phyloP scores from a whole-genome alignment of 495 filamentous ascomycete genomes.

The Aspergillus cristatus region DNA sequence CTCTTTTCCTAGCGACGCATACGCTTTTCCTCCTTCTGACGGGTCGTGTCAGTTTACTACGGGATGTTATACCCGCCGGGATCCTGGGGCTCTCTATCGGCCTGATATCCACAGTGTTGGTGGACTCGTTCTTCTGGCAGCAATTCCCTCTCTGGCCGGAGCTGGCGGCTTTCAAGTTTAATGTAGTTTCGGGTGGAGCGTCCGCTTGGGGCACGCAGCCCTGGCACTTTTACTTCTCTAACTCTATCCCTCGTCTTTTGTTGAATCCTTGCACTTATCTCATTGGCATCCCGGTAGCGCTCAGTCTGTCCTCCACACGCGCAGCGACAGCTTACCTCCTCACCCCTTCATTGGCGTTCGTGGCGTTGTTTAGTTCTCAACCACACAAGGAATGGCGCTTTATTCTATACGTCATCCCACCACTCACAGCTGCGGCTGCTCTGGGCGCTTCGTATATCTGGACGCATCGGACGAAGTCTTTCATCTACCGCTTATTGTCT shows the following conservation, averaged over 20 bases:
- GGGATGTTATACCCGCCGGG: conserved; percentile 58
- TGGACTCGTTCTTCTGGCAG: conserved; percentile 94
- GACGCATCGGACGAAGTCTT: conserved; percentile 51
- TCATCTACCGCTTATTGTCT: conserved; percentile 47
- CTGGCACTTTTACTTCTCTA: conserved; percentile 78
- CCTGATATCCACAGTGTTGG: conserved; percentile 53
- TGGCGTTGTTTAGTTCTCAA: conserved; percentile 69
- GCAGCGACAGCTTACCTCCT: conserved; percentile 42
- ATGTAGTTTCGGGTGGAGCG: conserved; percentile 60
- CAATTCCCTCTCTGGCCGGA: conserved; percentile 77
- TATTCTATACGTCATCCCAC: conserved; percentile 79
- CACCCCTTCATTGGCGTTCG: conserved; percentile 59
- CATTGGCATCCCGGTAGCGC: conserved; percentile 56
- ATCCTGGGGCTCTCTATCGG: conserved; percentile 52
- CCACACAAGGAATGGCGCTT: conserved; percentile 98
- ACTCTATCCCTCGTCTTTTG: conserved; percentile 72
- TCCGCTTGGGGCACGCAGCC: conserved; percentile 81
- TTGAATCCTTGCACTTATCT: conserved; percentile 61
- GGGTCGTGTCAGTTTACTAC: conserved; percentile 43
- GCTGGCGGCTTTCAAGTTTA: conserved; percentile 81
- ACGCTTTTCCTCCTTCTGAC: conserved; percentile 44
- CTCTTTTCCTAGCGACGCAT: conserved; percentile 57
- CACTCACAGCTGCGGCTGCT: conserved; percentile 68
- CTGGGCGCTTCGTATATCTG: conserved; percentile 67
- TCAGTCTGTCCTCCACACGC: conserved; percentile 43